Evolutionary conservation across 208 protist species (phyloP).

Genomic region (Trypanosoma boissoni): DNA sequence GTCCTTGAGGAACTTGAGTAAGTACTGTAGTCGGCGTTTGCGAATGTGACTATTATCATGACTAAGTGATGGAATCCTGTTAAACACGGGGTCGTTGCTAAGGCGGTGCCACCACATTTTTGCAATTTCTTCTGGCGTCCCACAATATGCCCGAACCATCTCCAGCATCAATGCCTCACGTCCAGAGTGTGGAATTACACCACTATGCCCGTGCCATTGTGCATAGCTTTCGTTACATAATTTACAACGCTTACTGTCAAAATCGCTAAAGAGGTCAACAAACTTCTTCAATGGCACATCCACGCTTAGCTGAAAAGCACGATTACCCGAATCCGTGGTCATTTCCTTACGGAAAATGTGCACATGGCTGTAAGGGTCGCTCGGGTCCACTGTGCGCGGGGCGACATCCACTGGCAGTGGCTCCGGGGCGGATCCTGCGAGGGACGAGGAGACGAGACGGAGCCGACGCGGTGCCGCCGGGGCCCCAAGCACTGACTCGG

Average conservation of each 20-base stretch:
- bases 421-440: not conserved
- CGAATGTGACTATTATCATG: constrained; percentile 67
- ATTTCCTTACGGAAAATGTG: constrained; percentile 76
- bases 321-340: constrained; percentile 21
- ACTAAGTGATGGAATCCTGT: constrained; percentile 63
- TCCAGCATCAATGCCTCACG: constrained; percentile 77
- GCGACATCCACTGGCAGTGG: constrained; percentile 13
- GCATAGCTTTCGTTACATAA: constrained; percentile 83
- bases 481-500: too few relatives aligned
- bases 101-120: constrained; percentile 71
- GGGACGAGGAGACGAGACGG: constrained; percentile 19
- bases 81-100: constrained; percentile 38
- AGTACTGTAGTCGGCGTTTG: constrained; percentile 69
- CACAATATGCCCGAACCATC: constrained; percentile 75
- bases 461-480: constrained; percentile 8
- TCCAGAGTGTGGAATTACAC: constrained; percentile 63
- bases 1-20: constrained; percentile 79
- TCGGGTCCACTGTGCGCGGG: constrained; percentile 6
- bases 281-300: constrained; percentile 64
- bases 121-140: constrained; percentile 77
- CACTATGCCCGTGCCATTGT: constrained; percentile 69
- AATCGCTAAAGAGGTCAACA: constrained; percentile 79
- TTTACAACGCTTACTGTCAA: constrained; percentile 74
- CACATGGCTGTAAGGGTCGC: constrained; percentile 37
- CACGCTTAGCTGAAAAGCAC: constrained; percentile 43